Base-by-base conservation (phyloP, 345 rosid species). In the Syzygium grande region DNA sequence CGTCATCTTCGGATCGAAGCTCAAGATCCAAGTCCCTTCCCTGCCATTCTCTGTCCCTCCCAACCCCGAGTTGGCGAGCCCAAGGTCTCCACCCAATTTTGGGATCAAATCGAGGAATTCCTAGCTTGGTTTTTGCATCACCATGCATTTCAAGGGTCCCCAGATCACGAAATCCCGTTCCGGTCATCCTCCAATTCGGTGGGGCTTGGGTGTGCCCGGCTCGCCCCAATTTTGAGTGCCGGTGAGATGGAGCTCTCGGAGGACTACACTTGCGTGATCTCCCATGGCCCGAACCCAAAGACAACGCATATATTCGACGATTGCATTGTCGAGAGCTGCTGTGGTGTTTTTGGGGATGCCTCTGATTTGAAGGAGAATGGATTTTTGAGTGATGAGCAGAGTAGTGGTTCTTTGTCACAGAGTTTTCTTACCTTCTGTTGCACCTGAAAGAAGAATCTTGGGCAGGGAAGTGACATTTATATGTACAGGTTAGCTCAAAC, bases 181-280 rank as follows among this genome's bases (percentile, higher is more conserved):
- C 80, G 46, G 41, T 68, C 80, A 6, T 68, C 46, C 13, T 68
- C 80, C 80, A 68, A 0, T 34, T 68, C 46, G 0, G 0, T 25
- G 25, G 13, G 46, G 7, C 80, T 46, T 68, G 7, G 80, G 46
- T 17, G 80, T 34, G 46, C 46, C 80, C 21, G 2, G 46, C 80
- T 68, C 46, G 2, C 80, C 80, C 80, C 80, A 27, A 27, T 73
- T 1, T 51, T 84, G 2, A 51, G 59, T 9, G 43, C 86, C 87
- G 89, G 88, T 51, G 96, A 95, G 59, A 95, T 97, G 96, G 99
- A 95, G 51, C 88, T 93, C 46, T 97, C 98, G 14, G 99, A 97
- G 93, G 98, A 97, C 87, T 96, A 97, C 90, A 97, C 99, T 51
- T 94, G 99, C 89, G 97, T 97, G 38, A 97, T 95, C 80, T 92